Evolutionary conservation across 1,284 basidiomycete species (phyloP), one percentile per base, ranked within the genome.

Genomic region (Cutaneotrichosporon dermatis): DNA sequence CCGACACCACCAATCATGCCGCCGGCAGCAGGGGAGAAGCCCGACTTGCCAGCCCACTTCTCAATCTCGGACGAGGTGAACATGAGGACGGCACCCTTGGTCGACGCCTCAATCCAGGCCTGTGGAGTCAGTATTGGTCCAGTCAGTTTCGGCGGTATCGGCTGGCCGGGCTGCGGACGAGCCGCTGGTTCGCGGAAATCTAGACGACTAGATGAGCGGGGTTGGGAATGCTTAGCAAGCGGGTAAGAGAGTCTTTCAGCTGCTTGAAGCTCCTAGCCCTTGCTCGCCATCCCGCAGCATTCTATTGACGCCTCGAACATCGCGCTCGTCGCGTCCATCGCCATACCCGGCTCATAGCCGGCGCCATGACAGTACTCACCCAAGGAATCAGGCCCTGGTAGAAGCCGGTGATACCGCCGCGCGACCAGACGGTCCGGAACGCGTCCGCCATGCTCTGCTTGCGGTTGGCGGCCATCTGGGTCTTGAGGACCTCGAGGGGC

Each of bases 81-180:
- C 63, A 99, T 83, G 42, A 99, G 83, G 42, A 99, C 96, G 56
- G 84, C 96, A 55, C 96, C 96, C 77, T 99, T 99, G 3, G 96
- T 99, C 1, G 94, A 97, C 1, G 95, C 96, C 79, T 99, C 96
- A 72, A 99, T 97, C 96, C 96, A 99, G 35, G 96, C 96, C 92
- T 93, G 66, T n/a, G 6, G 51, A 33, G 39, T 40, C 39, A 40
- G 39, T 4, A 40, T 40, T 40, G 8, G 12, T 4, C 12, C 25
- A 25, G n/a, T 25, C 3, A 25, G 25, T 25, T 25, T 25, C 25
- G 25, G 25, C 2, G 25, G 25, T 25, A 25, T 25, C 25, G 25
- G 25, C 25, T 25, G 25, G 25, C 25, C 2, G 25, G 25, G 25
- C 25, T 25, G 25, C 25, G 25, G 25, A 3, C 2, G 25, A 2